phyloP scores from a whole-genome alignment of 495 filamentous ascomycete species.

The Penicillium crystallinum region DNA sequence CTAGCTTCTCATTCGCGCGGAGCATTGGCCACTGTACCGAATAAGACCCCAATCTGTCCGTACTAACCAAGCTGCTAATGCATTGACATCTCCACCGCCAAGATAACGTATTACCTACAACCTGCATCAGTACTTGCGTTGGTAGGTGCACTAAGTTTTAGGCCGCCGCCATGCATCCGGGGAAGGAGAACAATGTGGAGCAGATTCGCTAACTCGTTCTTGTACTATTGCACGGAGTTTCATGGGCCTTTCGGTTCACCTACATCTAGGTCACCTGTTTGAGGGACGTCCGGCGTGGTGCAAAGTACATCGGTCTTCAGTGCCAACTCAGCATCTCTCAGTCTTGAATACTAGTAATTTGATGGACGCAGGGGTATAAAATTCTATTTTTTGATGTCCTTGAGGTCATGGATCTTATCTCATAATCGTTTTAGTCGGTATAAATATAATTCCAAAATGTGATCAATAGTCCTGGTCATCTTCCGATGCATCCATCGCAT shows the following conservation, averaged over 20 bases:
- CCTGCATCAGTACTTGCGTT: not conserved
- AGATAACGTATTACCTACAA: not conserved
- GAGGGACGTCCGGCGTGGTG: too few species aligned
- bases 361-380: constrained; percentile 1
- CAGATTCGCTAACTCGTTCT: not conserved
- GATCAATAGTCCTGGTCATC: constrained; percentile 17
- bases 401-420: not conserved
- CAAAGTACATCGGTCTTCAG: not conserved
- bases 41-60: not conserved
- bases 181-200: not conserved
- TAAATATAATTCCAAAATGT: not conserved
- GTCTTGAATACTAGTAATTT: too few species aligned
- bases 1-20: constrained; percentile 1
- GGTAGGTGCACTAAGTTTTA: not conserved
- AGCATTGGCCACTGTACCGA: not conserved
- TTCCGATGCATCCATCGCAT: constrained; percentile 34
- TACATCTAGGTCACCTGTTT: too few species aligned
- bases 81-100: not conserved
- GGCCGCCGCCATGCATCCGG: not conserved
- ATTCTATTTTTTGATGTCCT: constrained; percentile 3
- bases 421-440: not conserved
- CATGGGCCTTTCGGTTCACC: too few species aligned
- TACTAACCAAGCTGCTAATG: not conserved
- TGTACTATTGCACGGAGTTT: too few species aligned
- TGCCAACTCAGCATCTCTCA: not conserved